Evolutionary conservation across 176 grass and related monocot genomes (phyloP), one percentile per base, ranked within the genome.

Genomic region (Carex scoparia): DNA sequence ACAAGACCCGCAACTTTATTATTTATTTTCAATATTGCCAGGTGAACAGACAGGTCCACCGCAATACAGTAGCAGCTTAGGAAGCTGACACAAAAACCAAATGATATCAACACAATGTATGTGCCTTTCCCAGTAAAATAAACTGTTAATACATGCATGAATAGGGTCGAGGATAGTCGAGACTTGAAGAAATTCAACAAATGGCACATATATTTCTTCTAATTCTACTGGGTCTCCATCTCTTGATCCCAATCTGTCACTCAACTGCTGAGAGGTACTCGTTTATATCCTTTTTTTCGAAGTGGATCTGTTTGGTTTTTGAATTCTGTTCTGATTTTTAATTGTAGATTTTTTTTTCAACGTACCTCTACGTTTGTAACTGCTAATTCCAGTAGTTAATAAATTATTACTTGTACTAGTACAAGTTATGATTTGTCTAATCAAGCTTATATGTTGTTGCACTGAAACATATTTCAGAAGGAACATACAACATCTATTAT

Each of bases 231-330:
- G 46, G n/a, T 51, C 44, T 83, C 81, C 30, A 53, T 68, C 64
- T 69, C 30, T 69, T 83, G 63, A 53, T 83, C 3, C 63, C 12
- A 48, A 51, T 83, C 27, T 69, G 48, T 69, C 3, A 28, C 81
- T 83, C 81, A 31, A 69, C 44, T 7, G 5, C 63, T 37, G 31
- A 68, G 44, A 69, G 81, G 81, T 83, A 83, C 42, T 55, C 10
- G 1, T 35, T 83, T 16, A 55, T 67, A 35, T 35, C 53, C 7
- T 58, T 31, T 23, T 23, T 57, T 79, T 35, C 53, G 7, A 58
- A 57, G 23, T 18, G 27, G 1, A 18, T 7, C 13, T 58, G 27
- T 16, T 79, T 79, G 53, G 19, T 69, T 40, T 28, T n/a, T 82
- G 7, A 4, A 81, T 49, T 82, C 49, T 61, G 78, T 60, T 80